These are phyloP conservation scores for Aulographum hederae DNA, from an alignment of 2,329 filamentous ascomycete genomes.

Conservation along the genomic window DNA sequence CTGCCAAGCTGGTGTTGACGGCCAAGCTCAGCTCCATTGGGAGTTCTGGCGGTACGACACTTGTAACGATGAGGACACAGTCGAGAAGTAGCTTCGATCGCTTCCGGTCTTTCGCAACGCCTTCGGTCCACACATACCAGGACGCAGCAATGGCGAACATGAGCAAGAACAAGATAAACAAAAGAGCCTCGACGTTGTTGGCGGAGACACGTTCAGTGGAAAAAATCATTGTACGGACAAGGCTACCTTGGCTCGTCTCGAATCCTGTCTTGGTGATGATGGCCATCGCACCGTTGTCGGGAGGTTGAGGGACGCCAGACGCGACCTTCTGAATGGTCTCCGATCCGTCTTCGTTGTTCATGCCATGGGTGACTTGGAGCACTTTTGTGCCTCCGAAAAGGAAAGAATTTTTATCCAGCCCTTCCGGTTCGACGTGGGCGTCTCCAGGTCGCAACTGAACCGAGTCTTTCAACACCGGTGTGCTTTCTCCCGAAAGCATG, in stretches of 20 bases:
- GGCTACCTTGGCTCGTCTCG: constrained; percentile 92
- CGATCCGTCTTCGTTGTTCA: constrained; percentile 46
- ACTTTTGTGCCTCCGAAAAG: constrained; percentile 97
- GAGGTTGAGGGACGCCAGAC: constrained; percentile 66
- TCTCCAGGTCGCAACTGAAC: constrained; percentile 76
- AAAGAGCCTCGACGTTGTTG: constrained; percentile 87
- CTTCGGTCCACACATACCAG: constrained; percentile 98
- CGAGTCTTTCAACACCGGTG: constrained; percentile 89
- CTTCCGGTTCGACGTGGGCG: constrained; percentile 67
- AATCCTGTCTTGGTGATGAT: constrained; percentile 96
- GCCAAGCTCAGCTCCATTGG: constrained; percentile 96
- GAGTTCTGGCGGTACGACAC: constrained; percentile 92
- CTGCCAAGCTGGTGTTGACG: constrained; percentile 92
- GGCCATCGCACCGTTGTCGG: constrained; percentile 85
- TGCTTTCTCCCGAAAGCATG: constrained; percentile 97
- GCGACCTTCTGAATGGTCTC: constrained; percentile 43
- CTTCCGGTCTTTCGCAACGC: constrained; percentile 85
- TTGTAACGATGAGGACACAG: constrained; percentile 93
- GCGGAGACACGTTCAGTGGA: constrained; percentile 98
- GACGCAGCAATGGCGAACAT: constrained; percentile 94
- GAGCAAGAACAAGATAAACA: constrained; percentile 92
- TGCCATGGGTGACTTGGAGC: constrained; percentile 81
- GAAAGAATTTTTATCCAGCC: constrained; percentile 90
- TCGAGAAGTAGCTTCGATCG: constrained; percentile 93
- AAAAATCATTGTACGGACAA: constrained; percentile 99